These are phyloP conservation scores for Trichoderma polysporum DNA, from an alignment of 2,329 filamentous ascomycete species.

Conservation along the genomic window DNA sequence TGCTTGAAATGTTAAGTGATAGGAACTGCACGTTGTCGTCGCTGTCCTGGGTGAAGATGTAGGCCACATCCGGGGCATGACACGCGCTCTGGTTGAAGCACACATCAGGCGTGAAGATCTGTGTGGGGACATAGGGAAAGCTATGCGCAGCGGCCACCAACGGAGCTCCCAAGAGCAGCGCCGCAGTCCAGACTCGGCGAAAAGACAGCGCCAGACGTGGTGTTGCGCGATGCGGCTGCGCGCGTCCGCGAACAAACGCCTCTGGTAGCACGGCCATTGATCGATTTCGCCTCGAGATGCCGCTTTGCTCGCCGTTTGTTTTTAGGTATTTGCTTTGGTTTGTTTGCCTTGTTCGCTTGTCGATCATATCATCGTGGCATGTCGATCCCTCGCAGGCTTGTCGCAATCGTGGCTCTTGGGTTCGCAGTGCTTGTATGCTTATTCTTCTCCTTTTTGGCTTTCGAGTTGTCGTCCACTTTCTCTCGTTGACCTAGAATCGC, in stretches of 20 bases:
- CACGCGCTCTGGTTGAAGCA: slow-evolving; percentile 41
- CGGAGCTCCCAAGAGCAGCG: slow-evolving; percentile 3
- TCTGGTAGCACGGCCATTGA: slow-evolving; percentile 17
- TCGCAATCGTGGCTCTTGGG: slow-evolving; percentile 2
- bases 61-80: slow-evolving; percentile 53
- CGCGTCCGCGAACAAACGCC: slow-evolving; percentile 7
- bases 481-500: neutral
- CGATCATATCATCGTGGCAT: slow-evolving; percentile 17
- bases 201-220: neutral
- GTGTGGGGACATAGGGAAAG: slow-evolving; percentile 77
- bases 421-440: neutral
- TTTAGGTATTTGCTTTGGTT: neutral
- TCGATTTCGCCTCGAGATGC: neutral
- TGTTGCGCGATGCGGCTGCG: slow-evolving; percentile 18
- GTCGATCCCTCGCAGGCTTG: slow-evolving; percentile 5
- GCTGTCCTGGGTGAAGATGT: slow-evolving; percentile 64
- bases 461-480: neutral
- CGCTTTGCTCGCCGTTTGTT: neutral
- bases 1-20: slow-evolving; percentile 63
- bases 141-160: slow-evolving; percentile 41
- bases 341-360: neutral
- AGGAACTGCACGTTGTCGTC: slow-evolving; percentile 52
- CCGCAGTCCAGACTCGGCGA: slow-evolving; percentile 2
- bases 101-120: slow-evolving; percentile 59
- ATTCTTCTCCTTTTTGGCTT: neutral